phyloP scores from a whole-genome alignment of 805 yeast genomes.

The Candida alai region DNA sequence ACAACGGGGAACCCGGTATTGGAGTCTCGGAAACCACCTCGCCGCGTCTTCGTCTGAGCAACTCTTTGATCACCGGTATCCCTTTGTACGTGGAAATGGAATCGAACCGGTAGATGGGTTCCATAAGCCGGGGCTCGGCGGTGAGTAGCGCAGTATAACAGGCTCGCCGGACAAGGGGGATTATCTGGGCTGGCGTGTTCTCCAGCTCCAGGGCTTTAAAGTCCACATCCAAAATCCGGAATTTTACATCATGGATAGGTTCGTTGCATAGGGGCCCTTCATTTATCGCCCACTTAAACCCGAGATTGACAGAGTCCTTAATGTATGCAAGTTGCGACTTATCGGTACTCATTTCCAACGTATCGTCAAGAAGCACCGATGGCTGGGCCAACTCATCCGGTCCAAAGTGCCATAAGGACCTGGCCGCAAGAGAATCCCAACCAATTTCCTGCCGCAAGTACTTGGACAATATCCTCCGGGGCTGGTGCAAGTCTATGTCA shows the following conservation, averaged over 20 bases:
- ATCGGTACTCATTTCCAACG: conserved; percentile 65
- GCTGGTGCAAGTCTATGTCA: conserved; percentile 30
- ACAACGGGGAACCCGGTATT: conserved; percentile 71
- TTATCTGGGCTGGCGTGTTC: conserved; percentile 61
- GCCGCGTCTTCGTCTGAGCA: conserved; percentile 57
- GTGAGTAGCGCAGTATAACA: conserved; percentile 77
- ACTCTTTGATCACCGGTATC: conserved; percentile 43
- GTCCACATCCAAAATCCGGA: conserved; percentile 61
- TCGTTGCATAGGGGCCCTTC: conserved; percentile 96
- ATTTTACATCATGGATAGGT: conserved; percentile 64
- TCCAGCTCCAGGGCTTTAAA: conserved; percentile 47
- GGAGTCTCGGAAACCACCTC: conserved; percentile 38
- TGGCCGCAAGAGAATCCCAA: conserved; percentile 83
- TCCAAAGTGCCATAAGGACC: conserved; percentile 78
- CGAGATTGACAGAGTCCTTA: conserved; percentile 61
- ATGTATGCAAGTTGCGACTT: conserved; percentile 41
- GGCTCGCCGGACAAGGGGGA: conserved; percentile 80
- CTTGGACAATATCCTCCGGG: conserved; percentile 47
- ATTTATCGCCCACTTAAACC: conserved; percentile 76
- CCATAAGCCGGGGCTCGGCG: conserved; percentile 75
- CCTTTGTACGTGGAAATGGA: conserved; percentile 51
- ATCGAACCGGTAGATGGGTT: conserved; percentile 69
- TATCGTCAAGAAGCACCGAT: conserved; percentile 63
- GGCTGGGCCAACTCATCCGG: conserved; percentile 40
- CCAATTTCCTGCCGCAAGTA: conserved; percentile 52